phyloP scores from a whole-genome alignment of 2,329 filamentous ascomycete species.

The Pseudogymnoascus sp. region DNA sequence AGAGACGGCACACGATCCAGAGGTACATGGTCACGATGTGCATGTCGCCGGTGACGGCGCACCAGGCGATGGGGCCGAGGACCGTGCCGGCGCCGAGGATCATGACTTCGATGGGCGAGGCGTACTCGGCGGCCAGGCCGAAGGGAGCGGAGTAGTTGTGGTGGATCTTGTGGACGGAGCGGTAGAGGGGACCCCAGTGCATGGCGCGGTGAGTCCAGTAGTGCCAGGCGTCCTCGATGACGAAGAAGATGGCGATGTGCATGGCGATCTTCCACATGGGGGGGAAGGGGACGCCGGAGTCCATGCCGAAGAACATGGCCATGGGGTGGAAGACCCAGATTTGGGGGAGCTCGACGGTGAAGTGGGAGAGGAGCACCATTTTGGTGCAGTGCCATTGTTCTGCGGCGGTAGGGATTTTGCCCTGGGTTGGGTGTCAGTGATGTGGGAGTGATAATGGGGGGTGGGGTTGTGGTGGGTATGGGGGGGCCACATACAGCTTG shows the following conservation, averaged over 20 bases:
- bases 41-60: constrained; percentile 71
- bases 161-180: constrained; percentile 96
- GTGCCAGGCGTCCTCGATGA: constrained; percentile 95
- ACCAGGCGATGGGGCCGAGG: constrained; percentile 73
- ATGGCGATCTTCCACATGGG: constrained; percentile 74
- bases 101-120: constrained; percentile 95
- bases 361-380: constrained; percentile 88
- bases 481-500: constrained; percentile 58
- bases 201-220: constrained; percentile 92
- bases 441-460: constrained; percentile 30
- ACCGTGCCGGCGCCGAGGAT: constrained; percentile 83
- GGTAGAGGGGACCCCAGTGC: constrained; percentile 94
- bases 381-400: constrained; percentile 94
- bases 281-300: constrained; percentile 84
- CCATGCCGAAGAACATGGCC: constrained; percentile 84
- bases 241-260: constrained; percentile 89
- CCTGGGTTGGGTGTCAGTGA: neutral
- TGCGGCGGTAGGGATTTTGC: constrained; percentile 78
- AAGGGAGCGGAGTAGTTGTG: constrained; percentile 98
- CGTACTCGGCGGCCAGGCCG: constrained; percentile 92
- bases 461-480: constrained; percentile 2
- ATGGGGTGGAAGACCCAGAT: constrained; percentile 99
- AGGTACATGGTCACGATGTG: constrained; percentile 97
- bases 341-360: constrained; percentile 95
- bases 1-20: constrained; percentile 87